These are phyloP conservation scores for Entomortierella lignicola DNA, from an alignment of 192 early-diverging fungal species.

Conservation along the genomic window DNA sequence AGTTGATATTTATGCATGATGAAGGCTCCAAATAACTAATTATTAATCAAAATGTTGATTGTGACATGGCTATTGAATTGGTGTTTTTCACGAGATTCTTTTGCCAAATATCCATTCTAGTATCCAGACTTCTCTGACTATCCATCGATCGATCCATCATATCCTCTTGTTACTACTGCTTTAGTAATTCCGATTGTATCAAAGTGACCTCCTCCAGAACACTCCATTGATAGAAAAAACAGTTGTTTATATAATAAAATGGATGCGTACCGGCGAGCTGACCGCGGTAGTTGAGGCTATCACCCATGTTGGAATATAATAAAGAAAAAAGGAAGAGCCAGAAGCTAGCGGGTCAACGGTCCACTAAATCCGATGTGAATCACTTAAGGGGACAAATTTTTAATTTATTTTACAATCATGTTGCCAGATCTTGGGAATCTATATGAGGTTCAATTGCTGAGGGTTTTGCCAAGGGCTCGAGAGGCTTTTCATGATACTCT, in stretches of 20 bases:
- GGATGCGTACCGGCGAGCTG: slow-evolving; percentile 40
- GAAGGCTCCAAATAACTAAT: too few relatives aligned
- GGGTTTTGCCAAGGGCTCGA: background rate
- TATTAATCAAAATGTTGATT: background rate
- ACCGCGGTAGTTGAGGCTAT: slow-evolving; percentile 46
- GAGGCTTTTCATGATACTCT: background rate
- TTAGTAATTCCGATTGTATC: background rate
- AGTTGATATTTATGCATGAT: too few relatives aligned
- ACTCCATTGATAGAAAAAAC: background rate
- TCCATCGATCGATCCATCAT: slow-evolving; percentile 47
- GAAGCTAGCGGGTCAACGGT: background rate
- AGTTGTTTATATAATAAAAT: background rate
- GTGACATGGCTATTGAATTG: background rate
- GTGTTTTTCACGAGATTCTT: too few relatives aligned
- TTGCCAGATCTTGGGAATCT: background rate
- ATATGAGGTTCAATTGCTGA: background rate
- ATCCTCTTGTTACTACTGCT: background rate
- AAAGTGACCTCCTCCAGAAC: background rate
- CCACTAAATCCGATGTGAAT: background rate
- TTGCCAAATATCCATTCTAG: too few relatives aligned
- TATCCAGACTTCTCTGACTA: background rate
- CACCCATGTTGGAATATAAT: slow-evolving; percentile 46
- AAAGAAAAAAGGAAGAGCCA: slow-evolving; percentile 23
- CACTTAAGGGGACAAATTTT: slow-evolving; percentile 16
- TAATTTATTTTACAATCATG: background rate